Percentiles rank a stretch among this genome's conserved stretches.
phyloP scores from a whole-genome alignment of 2,329 filamentous ascomycete genomes.

The Aspergillus bombycis region DNA sequence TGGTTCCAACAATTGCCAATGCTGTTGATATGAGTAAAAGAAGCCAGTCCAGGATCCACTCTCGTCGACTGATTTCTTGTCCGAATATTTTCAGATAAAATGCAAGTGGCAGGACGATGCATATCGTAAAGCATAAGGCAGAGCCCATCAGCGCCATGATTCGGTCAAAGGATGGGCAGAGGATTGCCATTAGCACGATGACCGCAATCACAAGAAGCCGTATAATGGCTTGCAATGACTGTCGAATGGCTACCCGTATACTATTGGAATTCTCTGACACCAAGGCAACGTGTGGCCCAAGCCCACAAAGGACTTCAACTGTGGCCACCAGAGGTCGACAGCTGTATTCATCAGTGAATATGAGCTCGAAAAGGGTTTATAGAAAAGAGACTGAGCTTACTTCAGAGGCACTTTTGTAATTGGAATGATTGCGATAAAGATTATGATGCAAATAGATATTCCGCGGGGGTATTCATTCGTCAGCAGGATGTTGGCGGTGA shows the following conservation, averaged over 20 bases:
- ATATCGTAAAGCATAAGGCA: constrained; percentile 90
- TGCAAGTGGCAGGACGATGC: constrained; percentile 82
- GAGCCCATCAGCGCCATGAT: constrained; percentile 92
- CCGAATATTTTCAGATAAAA: constrained; percentile 92
- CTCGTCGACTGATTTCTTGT: constrained; percentile 64
- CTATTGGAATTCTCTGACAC: constrained; percentile 27
- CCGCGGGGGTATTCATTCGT: constrained; percentile 72
- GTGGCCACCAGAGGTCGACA: constrained; percentile 86
- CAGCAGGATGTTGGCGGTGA: constrained; percentile 85
- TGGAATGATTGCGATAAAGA: constrained; percentile 89
- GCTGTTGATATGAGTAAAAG: constrained; percentile 70
- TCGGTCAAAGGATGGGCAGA: constrained; percentile 79
- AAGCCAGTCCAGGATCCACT: constrained; percentile 68
- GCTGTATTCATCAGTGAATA: constrained; percentile 40
- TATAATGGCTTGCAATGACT: constrained; percentile 61
- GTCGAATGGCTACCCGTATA: constrained; percentile 56
- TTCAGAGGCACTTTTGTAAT: constrained; percentile 94
- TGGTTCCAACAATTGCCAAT: constrained; percentile 76
- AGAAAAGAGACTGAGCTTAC: constrained; percentile 35
- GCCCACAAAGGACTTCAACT: constrained; percentile 75
- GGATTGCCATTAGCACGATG: constrained; percentile 74
- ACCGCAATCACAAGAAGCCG: constrained; percentile 69
- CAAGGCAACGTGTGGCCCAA: constrained; percentile 58
- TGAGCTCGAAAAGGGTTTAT: not conserved
- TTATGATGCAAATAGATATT: constrained; percentile 77